Conservation (phyloP, 768 basidiomycete genomes). For the Lactarius tabidus region DNA sequence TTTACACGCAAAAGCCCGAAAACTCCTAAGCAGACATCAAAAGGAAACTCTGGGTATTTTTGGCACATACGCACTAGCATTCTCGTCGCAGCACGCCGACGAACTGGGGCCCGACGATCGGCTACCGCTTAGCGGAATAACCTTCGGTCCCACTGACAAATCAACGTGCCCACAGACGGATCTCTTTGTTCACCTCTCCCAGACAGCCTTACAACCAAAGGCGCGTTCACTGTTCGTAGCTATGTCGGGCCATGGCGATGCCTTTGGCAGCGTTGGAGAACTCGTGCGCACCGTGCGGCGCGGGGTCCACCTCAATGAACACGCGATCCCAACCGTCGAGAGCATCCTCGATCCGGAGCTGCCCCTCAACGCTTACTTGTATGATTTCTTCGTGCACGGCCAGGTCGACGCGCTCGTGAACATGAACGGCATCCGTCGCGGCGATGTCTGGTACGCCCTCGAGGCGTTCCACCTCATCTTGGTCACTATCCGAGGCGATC, state of each 20-base stretch:
- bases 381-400: slow-evolving; percentile 68
- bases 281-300: slow-evolving; percentile 47
- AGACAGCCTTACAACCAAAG: slow-evolving; percentile 36
- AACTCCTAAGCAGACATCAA: slow-evolving; percentile 45
- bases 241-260: slow-evolving; percentile 61
- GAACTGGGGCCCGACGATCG: slow-evolving; percentile 41
- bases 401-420: slow-evolving; percentile 44
- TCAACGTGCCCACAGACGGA: neutral
- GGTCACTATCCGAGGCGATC: slow-evolving; percentile 43
- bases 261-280: slow-evolving; percentile 48
- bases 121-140: slow-evolving; percentile 46
- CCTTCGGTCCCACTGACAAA: slow-evolving; percentile 27
- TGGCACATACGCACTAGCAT: slow-evolving; percentile 50
- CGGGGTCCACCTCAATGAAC: slow-evolving; percentile 53
- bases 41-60: slow-evolving; percentile 51
- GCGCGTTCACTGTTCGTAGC: slow-evolving; percentile 63
- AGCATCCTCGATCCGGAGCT: slow-evolving; percentile 30
- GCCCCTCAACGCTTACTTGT: slow-evolving; percentile 41
- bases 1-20: slow-evolving; percentile 39
- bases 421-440: slow-evolving; percentile 56
- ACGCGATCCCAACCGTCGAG: slow-evolving; percentile 56
- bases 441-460: slow-evolving; percentile 61
- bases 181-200: slow-evolving; percentile 39
- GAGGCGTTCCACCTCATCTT: slow-evolving; percentile 55
- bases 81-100: slow-evolving; percentile 37